Base-by-base conservation (phyloP, 2,329 filamentous ascomycete species). In the Akanthomyces lecanii region DNA sequence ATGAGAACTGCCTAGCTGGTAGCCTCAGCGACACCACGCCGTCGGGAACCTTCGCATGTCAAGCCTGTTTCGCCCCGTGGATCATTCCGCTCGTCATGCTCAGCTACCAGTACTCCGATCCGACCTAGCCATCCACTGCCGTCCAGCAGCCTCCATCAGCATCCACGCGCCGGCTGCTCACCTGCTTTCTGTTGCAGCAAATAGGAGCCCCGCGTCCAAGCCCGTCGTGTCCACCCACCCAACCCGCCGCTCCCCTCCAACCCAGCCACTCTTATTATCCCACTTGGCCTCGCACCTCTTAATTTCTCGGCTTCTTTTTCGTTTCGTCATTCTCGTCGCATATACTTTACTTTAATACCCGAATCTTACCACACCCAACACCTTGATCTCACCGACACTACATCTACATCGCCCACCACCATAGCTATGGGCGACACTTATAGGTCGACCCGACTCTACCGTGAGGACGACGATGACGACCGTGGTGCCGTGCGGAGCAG, bases 391-490 rank as follows among this genome's bases (percentile, higher is more conserved):
- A 14, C 30, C 52, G n/a, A 55, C 33, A 2, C 12, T 28, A 4
- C 23, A 50, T 16, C 12, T 28, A 4, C 23, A 50, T 16, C 51
- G n/a, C 33, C 18, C 51, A 42, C 52, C 42, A 57, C 40, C 12
- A 38, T 44, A 40, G 16, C 44, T 30, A 75, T 75, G 74, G 72
- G 71, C 69, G 74, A 75, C 70, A 64, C 67, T 64, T 70, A 72
- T 61, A 66, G 66, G 66, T 70, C 73, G 63, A 68, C 73, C 65
- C 72, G 73, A 65, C 69, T 70, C 65, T 76, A 74, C 66, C 73
- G 75, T 44, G 72, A 74, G 57, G 68, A 68, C 54, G 69, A 69
- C 16, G 78, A 80, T 65, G 81, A 82, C 61, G 79, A 82, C 56
- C 72, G 74, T 48, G 28, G 18, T 5, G 40, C 16, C 5, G 55